Evolutionary conservation across 73 alveolate species (phyloP), one percentile per base, ranked within the genome.

Genomic region (Blepharisma japonicum): DNA sequence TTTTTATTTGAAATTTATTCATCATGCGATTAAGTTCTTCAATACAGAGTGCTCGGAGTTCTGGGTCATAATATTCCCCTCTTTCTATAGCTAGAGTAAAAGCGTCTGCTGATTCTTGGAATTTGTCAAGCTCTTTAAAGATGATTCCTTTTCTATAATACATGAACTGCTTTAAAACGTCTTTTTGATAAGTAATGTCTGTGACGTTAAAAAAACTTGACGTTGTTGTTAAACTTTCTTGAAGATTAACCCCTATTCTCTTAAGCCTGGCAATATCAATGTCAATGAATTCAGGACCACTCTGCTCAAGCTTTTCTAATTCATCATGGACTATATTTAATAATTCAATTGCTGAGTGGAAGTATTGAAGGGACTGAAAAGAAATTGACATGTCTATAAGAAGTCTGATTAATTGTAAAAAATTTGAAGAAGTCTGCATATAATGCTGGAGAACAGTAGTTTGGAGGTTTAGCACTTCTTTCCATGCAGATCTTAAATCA

Each of bases 41-140:
- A 2, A 61, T 25, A 2, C 47, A n/a, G 14, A 18, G 11, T 61
- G 14, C 5, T 39, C 74, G 14, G 14, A 61, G 0, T 39, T 61
- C 74, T 2, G 74, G 74, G 47, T 61, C 74, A 61, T 61, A 61
- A n/a, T 39, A 61, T 2, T 8, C 23, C 4, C 74, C 74, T 61
- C 23, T n/a, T 61, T 61, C 74, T 0, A 61, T 25, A 61, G 74
- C 47, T 48, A 61, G 2, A 5, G 74, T 61, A 61, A 61, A 61
- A 61, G 14, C 0, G 0, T 0, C 18, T 61, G 74, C 74, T 8
- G 74, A n/a, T 61, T 61, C 74, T 14, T 61, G 74, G 23, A 20
- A 61, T 5, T 39, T 61, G 14, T 61, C 74, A 2, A 2, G 14
- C 23, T 61, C 74, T 9, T 61, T 20, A 61, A 14, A 61, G 14